Base-by-base conservation (phyloP, 495 filamentous ascomycete species). In the Tuber borchii region DNA sequence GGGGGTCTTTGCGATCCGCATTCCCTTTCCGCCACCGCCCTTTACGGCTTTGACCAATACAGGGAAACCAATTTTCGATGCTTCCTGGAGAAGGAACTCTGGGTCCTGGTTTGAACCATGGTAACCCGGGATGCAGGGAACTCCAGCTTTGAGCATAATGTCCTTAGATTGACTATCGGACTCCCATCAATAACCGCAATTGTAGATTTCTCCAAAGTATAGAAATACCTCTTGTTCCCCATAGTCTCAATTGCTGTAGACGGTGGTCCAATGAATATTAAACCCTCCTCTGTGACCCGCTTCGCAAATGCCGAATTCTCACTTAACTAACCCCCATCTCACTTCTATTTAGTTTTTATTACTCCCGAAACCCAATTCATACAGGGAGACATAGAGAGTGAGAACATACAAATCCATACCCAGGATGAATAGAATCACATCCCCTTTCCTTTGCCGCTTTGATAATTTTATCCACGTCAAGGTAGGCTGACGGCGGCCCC, bases 41-140 rank as follows among this genome's bases (percentile, higher is more conserved):
- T 94, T 97, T 74, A 98, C 94, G 51, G 96, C 97, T 86, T 99
- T 99, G 65, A 99, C 88, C 22, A 99, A 88, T 22, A 99, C 96
- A 0, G 95, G 95, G 77, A 93, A 99, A 74, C 89, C 89, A 82
- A 98, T 93, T 81, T 91, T 90, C 76, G 89, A 88, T 26, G 95
- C 95, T 83, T 94, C 88, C 16, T 85, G 84, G 76, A 91, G 86
- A 68, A 99, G 87, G 81, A 91, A 89, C 44, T 86, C 84, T 5
- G 90, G 88, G 74, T 91, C 90, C 85, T 99, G 95, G 71, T 97
- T 93, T 9, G 84, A 80, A 43, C 96, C 96, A 82, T 98, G 96
- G 78, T 99, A 99, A 0, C 95, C 95, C 0, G 95, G 96, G 45
- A 98, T 95, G 80, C 96, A 98, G 9, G 94, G 94, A 16, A 99